Conservation (phyloP, 805 yeast genomes). For the Saturnispora bothae region DNA sequence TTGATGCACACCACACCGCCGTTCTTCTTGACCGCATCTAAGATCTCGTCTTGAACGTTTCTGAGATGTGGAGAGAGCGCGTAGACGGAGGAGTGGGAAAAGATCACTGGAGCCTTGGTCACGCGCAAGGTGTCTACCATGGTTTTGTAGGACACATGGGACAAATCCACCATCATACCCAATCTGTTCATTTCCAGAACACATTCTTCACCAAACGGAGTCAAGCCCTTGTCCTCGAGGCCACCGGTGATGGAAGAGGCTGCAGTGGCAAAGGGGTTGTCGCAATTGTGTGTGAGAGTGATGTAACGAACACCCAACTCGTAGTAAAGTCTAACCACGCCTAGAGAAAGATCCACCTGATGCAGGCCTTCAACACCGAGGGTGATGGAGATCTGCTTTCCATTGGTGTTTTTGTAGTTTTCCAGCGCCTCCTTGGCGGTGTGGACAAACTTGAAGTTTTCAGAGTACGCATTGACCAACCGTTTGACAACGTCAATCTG, state of each 20-base stretch:
- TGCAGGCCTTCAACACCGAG: slow-evolving; percentile 47
- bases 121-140: slow-evolving; percentile 35
- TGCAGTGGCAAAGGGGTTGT: slow-evolving; percentile 48
- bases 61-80: slow-evolving; percentile 31
- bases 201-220: slow-evolving; percentile 32
- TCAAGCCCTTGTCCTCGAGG: slow-evolving; percentile 34
- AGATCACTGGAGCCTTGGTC: slow-evolving; percentile 38
- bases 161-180: slow-evolving; percentile 44
- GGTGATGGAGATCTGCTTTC: slow-evolving; percentile 33
- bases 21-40: slow-evolving; percentile 29
- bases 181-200: slow-evolving; percentile 41
- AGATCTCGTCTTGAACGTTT: slow-evolving; percentile 40
- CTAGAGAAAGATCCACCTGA: slow-evolving; percentile 40
- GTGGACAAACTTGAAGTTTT: slow-evolving; percentile 30
- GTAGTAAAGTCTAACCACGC: slow-evolving; percentile 37
- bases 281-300: slow-evolving; percentile 46
- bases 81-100: slow-evolving; percentile 41
- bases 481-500: slow-evolving; percentile 42
- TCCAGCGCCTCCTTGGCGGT: slow-evolving; percentile 32
- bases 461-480: slow-evolving; percentile 32
- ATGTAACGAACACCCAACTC: slow-evolving; percentile 44
- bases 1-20: slow-evolving; percentile 43
- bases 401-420: slow-evolving; percentile 20
- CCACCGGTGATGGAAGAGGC: slow-evolving; percentile 40
- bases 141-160: slow-evolving; percentile 41